Evolutionary conservation across 2,329 filamentous ascomycete genomes (phyloP), one percentile per base, ranked within the genome.

Genomic region (Penicillium sp.): DNA sequence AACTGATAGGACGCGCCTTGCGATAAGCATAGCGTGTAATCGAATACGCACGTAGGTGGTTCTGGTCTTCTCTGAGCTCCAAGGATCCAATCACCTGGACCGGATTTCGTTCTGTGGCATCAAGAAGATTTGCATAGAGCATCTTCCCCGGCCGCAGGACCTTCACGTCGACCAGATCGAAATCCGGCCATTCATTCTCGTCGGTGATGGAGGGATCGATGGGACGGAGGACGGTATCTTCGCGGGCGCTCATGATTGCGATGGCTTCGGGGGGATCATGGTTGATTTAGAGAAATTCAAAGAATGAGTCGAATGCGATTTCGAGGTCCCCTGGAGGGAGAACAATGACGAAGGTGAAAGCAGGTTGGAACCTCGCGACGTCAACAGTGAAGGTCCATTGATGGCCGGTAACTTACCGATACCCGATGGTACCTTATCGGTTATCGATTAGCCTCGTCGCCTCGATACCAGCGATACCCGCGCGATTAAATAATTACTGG

Each of bases 151-250:
- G 78, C 46, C 79, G 72, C 59, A 80, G 75, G 48, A 88, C 80
- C 65, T 82, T 81, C 61, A 82, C 85, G 65, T 87, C 81, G 61
- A 75, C 81, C 60, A 89, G 75, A 28, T 78, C 75, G 73, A 87
- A 87, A 62, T 86, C 83, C 55, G 85, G 82, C 84, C 85, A 88
- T 66, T 87, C 81, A 72, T 86, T 80, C 69, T 81, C 79, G 70
- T 81, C 79, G 37, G 72, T 69, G 60, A 80, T 70, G 64, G 78
- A 76, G 62, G 78, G 75, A 70, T 80, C 75, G 69, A 75, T 76
- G 68, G 75, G 68, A 71, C 74, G 75, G 57, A 82, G 76, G 65
- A 82, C 76, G 68, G 72, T 78, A 72, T 81, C 77, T 71, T 79
- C 77, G 69, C 79, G 78, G 68, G 74, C 76, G 49, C 75, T 78